Conservation (phyloP, 106 monocot species). For the Posidonia australis region DNA sequence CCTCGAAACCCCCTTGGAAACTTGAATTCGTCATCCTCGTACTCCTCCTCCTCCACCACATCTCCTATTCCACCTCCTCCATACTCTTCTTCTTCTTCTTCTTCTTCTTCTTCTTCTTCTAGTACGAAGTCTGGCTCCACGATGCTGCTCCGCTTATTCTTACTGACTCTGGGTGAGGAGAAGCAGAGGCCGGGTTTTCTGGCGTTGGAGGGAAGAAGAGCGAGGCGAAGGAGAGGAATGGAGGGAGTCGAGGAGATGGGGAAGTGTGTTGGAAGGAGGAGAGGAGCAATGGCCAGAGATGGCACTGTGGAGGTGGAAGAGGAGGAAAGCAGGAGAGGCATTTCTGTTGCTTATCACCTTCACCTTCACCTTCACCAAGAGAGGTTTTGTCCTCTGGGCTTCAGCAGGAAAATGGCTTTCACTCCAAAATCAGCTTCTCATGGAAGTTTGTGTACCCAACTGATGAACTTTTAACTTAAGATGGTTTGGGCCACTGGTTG, state of each 20-base stretch:
- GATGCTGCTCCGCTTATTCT: slow-evolving; percentile 3
- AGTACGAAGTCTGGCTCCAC: slow-evolving; percentile 3
- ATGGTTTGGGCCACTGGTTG: too few relatives aligned
- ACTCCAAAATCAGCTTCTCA: too few relatives aligned
- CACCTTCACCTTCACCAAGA: too few relatives aligned
- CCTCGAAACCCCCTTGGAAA: slow-evolving; percentile 18
- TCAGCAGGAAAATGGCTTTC: too few relatives aligned
- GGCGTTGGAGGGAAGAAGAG: not conserved
- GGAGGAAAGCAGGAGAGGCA: too few relatives aligned
- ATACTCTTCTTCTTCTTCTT: slow-evolving; percentile 1
- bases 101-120: slow-evolving; percentile 5
- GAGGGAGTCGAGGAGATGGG: not conserved
- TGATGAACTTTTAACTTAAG: too few relatives aligned
- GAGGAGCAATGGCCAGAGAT: not conserved
- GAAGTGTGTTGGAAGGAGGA: not conserved
- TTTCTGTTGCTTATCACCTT: too few relatives aligned
- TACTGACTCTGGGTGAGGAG: not conserved
- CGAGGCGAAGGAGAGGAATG: not conserved
- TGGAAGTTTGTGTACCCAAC: too few relatives aligned
- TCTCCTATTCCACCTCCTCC: slow-evolving; percentile 12
- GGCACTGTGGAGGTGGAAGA: too few relatives aligned
- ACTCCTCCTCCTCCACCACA: slow-evolving; percentile 8
- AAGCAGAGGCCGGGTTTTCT: not conserved
- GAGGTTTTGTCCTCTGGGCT: too few relatives aligned
- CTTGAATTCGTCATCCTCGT: slow-evolving; percentile 12